Evolutionary conservation across 805 yeast species (phyloP).

Genomic region (Lachancea sp.): DNA sequence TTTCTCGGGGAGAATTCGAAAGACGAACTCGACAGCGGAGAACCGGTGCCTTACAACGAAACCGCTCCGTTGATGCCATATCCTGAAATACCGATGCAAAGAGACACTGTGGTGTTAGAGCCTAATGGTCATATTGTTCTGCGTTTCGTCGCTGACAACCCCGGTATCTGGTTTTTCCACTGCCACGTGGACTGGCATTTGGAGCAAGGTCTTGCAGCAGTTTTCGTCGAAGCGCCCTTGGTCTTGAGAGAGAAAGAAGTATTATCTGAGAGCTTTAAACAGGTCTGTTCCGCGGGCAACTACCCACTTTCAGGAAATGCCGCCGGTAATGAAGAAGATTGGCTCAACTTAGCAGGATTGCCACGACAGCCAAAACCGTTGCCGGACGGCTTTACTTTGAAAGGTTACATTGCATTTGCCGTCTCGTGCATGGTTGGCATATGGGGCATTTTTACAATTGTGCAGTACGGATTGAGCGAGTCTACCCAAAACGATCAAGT

Average conservation of each 20-base stretch:
- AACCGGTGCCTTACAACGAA: conserved; percentile 50
- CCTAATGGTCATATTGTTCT: conserved; percentile 63
- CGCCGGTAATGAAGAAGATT: conserved; percentile 53
- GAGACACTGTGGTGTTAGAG: conserved; percentile 68
- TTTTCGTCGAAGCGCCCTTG: conserved; percentile 64
- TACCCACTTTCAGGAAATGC: conserved; percentile 59
- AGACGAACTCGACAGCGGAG: conserved; percentile 15
- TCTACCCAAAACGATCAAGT: conserved; percentile 44
- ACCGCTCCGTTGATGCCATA: conserved; percentile 35
- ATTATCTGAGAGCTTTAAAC: conserved; percentile 44
- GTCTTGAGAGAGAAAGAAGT: conserved; percentile 39
- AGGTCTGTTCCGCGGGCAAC: conserved; percentile 42
- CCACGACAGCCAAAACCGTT: conserved; percentile 53
- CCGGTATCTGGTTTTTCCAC: conserved; percentile 93
- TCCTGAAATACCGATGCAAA: conserved; percentile 53
- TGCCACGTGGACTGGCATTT: conserved; percentile 87
- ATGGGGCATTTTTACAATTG: conserved; percentile 54
- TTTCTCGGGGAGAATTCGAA: conserved; percentile 42
- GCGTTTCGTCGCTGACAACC: conserved; percentile 76
- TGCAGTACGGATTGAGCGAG: conserved; percentile 61
- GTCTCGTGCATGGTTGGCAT: conserved; percentile 51
- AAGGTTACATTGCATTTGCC: conserved; percentile 60
- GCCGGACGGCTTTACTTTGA: conserved; percentile 63
- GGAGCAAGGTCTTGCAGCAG: conserved; percentile 72
- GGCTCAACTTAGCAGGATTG: conserved; percentile 56